Evolutionary conservation across 768 basidiomycete genomes (phyloP), one percentile per base, ranked within the genome.

Genomic region (Boletus reticulatus): DNA sequence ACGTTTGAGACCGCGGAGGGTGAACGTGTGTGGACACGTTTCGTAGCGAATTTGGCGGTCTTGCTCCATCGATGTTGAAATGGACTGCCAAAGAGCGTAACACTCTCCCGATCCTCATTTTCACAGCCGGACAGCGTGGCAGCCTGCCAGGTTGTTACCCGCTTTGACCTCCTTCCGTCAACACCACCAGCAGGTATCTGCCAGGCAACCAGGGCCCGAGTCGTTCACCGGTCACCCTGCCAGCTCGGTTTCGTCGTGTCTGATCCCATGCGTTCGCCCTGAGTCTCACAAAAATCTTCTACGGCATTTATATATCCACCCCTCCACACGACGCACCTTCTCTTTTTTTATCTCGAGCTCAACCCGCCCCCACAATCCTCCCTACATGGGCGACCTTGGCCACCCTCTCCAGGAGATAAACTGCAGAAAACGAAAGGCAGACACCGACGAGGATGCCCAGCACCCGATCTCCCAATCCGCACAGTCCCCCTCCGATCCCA

Each of bases 391-490:
- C 75, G 78, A 84, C 77, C 77, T 84, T 60, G 77, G 81, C 62
- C 81, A 84, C 58, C 75, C 78, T 52, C 70, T 73, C 61, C 78
- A 79, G 56, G 63, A 78, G 73, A 48, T 68, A 51, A 72, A 79
- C 78, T 76, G 78, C 67, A 79, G 84, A 67, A 89, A 89, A 72
- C 84, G 88, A 62, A 89, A 90, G 73, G 80, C 84, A 0, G 80
- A 80, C 67, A 51, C 67, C 29, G 84, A 87, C 54, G 77, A 79
- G 44, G 72, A 72, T 43, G 53, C 43, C n/a, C 62, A 62, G 29
- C 58, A 44, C 43, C 56, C 59, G 46, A 79, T 80, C 65, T 51
- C 57, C 31, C 68, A 69, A 31, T 72, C 77, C 43, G 34, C 65
- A 16, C 37, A 61, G 14, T 27, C 67, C 0, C 6, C 17, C 63